Percentiles rank a stretch among this genome's conserved stretches.
phyloP scores from a whole-genome alignment of 768 basidiomycete genomes.

The Xanthoconium stramineum region DNA sequence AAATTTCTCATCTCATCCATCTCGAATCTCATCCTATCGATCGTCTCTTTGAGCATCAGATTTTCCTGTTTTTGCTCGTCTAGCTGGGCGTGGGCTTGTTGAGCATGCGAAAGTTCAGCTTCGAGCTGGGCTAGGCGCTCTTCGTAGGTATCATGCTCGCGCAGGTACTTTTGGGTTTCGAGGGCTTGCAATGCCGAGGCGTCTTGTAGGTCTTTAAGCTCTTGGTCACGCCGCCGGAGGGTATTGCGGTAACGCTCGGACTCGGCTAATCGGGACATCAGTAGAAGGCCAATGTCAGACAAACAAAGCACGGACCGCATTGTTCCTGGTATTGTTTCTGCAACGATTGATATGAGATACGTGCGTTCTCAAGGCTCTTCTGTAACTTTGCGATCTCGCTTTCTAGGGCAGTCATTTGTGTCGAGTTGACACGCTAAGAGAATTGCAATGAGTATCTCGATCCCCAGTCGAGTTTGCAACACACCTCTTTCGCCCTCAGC shows the following conservation, averaged over 20 bases:
- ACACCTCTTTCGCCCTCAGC: constrained; percentile 78
- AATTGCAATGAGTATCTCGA: constrained; percentile 5
- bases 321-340: constrained; percentile 91
- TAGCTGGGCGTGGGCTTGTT: constrained; percentile 67
- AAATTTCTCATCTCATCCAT: constrained; percentile 83
- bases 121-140: constrained; percentile 69
- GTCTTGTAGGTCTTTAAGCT: constrained; percentile 64
- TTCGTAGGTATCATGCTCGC: constrained; percentile 71
- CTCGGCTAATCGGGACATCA: constrained; percentile 42
- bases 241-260: constrained; percentile 77
- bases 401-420: constrained; percentile 70
- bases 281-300: background rate
- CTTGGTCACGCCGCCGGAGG: constrained; percentile 71
- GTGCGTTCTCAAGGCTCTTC: constrained; percentile 69
- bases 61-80: constrained; percentile 97
- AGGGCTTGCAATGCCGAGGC: constrained; percentile 54
- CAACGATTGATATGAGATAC: constrained; percentile 68
- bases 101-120: constrained; percentile 63
- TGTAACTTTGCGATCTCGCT: constrained; percentile 75
- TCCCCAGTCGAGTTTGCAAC: constrained; percentile 1
- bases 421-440: constrained; percentile 56
- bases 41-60: constrained; percentile 89
- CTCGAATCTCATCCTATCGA: constrained; percentile 90
- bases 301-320: constrained; percentile 51
- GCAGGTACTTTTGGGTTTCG: constrained; percentile 63